Evolutionary conservation across 73 alveolate species (phyloP).

Genomic region (Blepharisma stoltei): DNA sequence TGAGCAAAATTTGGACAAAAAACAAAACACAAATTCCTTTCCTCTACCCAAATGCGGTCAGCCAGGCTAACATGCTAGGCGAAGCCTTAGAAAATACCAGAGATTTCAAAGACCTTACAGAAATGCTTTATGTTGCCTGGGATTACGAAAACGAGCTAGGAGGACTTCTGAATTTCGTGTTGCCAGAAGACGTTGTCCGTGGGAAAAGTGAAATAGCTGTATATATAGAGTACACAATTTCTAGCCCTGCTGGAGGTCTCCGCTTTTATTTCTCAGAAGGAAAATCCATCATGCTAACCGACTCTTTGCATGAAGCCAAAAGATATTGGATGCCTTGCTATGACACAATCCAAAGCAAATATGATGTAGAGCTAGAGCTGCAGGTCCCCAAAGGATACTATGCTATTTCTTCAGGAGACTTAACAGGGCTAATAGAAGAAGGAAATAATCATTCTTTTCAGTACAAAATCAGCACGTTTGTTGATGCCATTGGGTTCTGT

Average conservation of each 20-base stretch:
- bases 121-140: neutral
- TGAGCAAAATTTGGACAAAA: neutral
- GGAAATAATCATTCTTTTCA: neutral
- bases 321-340: constrained; percentile 15
- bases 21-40: neutral
- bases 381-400: constrained; percentile 4
- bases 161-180: neutral
- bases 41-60: neutral
- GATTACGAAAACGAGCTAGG: constrained; percentile 14
- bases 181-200: neutral
- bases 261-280: neutral
- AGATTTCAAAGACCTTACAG: constrained; percentile 11
- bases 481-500: constrained; percentile 8
- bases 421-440: constrained; percentile 1
- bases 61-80: neutral
- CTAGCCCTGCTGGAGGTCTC: neutral
- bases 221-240: neutral
- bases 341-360: neutral
- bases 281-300: constrained; percentile 1
- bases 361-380: neutral
- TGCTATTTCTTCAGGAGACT: constrained; percentile 19
- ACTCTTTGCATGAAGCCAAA: constrained; percentile 7
- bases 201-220: neutral
- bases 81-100: constrained; percentile 1
- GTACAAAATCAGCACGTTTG: neutral